Evolutionary conservation across 345 rosid species (phyloP).

Genomic region (Sapria himalayana): DNA sequence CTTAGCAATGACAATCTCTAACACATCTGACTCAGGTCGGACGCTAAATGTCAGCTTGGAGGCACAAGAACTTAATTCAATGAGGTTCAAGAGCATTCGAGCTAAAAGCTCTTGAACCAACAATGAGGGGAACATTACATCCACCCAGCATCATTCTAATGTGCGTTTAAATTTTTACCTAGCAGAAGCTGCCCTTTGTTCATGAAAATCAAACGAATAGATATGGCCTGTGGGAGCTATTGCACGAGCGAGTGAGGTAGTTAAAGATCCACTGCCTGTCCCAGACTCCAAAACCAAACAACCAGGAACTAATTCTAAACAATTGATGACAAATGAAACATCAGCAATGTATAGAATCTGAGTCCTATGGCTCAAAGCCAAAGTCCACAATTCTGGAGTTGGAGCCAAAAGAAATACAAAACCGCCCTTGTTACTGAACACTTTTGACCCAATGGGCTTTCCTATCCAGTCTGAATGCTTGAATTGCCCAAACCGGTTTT

Average conservation of each 20-base stretch:
- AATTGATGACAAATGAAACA: constrained; percentile 60
- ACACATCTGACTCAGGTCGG: too few relatives aligned
- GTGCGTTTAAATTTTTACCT: too few relatives aligned
- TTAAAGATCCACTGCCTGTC: constrained; percentile 83
- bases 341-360: constrained; percentile 92
- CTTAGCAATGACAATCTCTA: too few relatives aligned
- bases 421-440: constrained; percentile 65
- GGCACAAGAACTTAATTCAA: too few relatives aligned
- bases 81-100: too few relatives aligned
- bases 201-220: constrained; percentile 85
- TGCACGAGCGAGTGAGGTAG: constrained; percentile 75
- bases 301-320: constrained; percentile 75
- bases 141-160: too few relatives aligned
- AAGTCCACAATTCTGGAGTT: constrained; percentile 82
- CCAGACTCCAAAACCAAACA: constrained; percentile 87
- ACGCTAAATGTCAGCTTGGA: too few relatives aligned
- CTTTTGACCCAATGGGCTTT: constrained; percentile 86
- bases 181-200: constrained; percentile 79
- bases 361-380: constrained; percentile 85
- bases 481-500: constrained; percentile 75
- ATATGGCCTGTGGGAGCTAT: constrained; percentile 82
- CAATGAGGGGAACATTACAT: too few relatives aligned
- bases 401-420: constrained; percentile 69
- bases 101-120: too few relatives aligned
- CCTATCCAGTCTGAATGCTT: constrained; percentile 90